Evolutionary conservation across 202 grass and related monocot species (phyloP).

Genomic region (Panicum hallii): DNA sequence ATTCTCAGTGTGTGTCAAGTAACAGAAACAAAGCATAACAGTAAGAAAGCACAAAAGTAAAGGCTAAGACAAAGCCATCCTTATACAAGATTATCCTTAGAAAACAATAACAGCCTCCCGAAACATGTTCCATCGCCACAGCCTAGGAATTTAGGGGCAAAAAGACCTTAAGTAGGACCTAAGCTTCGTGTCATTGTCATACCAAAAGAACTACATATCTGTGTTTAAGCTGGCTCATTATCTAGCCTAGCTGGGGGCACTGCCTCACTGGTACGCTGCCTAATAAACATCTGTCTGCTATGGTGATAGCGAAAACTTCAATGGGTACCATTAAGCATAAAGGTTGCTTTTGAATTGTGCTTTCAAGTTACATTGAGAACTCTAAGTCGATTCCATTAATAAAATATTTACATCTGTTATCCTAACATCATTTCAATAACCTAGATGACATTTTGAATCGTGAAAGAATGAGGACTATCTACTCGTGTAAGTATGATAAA

Average conservation of each 20-base stretch:
- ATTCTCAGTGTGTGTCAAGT: slow-evolving; percentile 30
- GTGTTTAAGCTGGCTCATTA: slow-evolving; percentile 1
- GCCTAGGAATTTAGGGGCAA: slow-evolving; percentile 9
- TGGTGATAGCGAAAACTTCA: not conserved
- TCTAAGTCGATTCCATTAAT: not conserved
- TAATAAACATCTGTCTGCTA: slow-evolving; percentile 5
- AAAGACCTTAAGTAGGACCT: not conserved
- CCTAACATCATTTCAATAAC: slow-evolving; percentile 19
- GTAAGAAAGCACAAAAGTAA: slow-evolving; percentile 47
- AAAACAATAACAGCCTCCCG: slow-evolving; percentile 14
- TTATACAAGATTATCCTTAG: slow-evolving; percentile 1
- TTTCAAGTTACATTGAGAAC: slow-evolving; percentile 6
- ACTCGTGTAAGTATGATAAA: slow-evolving; percentile 15
- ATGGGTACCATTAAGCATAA: slow-evolving; percentile 21
- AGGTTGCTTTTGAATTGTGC: slow-evolving; percentile 5
- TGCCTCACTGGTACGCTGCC: not conserved
- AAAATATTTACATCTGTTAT: slow-evolving; percentile 12
- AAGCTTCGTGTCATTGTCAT: not conserved
- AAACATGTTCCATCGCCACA: not conserved
- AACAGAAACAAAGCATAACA: slow-evolving; percentile 44
- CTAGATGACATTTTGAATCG: slow-evolving; percentile 1
- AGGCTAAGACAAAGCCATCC: slow-evolving; percentile 33
- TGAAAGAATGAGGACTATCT: slow-evolving; percentile 17
- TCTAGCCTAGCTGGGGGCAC: not conserved
- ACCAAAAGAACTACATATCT: not conserved